phyloP scores from a whole-genome alignment of 352 stramenopile genomes.

The Phytophthora foliorum region DNA sequence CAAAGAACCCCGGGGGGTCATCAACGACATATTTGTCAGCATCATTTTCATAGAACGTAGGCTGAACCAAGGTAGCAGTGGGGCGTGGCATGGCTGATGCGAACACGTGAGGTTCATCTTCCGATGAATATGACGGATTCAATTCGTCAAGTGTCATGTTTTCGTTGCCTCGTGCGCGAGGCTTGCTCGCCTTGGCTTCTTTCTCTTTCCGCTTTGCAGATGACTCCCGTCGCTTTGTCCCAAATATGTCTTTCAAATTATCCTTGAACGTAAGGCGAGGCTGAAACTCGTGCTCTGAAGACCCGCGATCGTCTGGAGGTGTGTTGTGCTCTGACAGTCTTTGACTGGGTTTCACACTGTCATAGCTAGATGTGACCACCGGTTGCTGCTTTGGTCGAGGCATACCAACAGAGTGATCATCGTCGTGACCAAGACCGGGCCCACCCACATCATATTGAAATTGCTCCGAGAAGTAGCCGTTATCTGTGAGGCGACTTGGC shows the following conservation, averaged over 20 bases:
- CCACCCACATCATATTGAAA: constrained; percentile 40
- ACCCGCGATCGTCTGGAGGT: not conserved
- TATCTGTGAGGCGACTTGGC: constrained; percentile 17
- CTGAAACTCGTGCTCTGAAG: constrained; percentile 21
- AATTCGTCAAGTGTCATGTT: constrained; percentile 50
- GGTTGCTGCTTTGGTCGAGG: constrained; percentile 33
- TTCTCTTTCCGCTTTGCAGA: constrained; percentile 23
- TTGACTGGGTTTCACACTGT: constrained; percentile 1
- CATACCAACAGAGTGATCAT: constrained; percentile 35
- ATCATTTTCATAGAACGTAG: constrained; percentile 58
- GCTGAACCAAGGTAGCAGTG: constrained; percentile 11
- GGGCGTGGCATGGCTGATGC: constrained; percentile 21
- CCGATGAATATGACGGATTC: constrained; percentile 37
- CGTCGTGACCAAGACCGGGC: constrained; percentile 37
- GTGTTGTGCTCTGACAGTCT: constrained; percentile 7
- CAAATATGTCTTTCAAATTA: constrained; percentile 50
- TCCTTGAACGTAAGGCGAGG: constrained; percentile 43
- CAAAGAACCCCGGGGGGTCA: constrained; percentile 69
- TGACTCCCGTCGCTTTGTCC: constrained; percentile 30
- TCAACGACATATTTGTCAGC: constrained; percentile 69
- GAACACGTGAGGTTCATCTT: constrained; percentile 29
- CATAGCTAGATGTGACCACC: constrained; percentile 13
- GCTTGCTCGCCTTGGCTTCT: constrained; percentile 14
- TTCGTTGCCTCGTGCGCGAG: constrained; percentile 24
- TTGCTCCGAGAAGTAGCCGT: constrained; percentile 43